Evolutionary conservation across 1,139 yeast genomes (phyloP).

Genomic region (Saccharomyces hybrid): DNA sequence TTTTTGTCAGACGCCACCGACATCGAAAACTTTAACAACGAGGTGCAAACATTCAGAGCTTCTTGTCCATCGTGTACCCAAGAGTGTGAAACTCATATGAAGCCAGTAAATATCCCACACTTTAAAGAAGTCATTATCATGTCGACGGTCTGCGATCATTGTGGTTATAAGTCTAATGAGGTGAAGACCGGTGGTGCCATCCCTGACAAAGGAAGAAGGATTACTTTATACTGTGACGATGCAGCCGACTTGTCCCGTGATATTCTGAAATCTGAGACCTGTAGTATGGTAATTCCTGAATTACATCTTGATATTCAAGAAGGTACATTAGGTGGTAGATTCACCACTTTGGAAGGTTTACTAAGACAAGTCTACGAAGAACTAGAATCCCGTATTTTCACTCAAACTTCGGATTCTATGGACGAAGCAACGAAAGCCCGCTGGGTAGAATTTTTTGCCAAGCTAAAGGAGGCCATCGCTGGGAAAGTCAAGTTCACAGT

Average conservation of each 20-base stretch:
- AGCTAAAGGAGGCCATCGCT: constrained; percentile 69
- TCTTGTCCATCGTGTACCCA: constrained; percentile 81
- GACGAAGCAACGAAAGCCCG: constrained; percentile 62
- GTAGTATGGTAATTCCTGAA: constrained; percentile 82
- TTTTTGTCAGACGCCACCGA: constrained; percentile 64
- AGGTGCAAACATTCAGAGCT: constrained; percentile 88
- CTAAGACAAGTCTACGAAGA: constrained; percentile 85
- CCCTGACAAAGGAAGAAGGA: constrained; percentile 74
- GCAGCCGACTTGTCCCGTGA: constrained; percentile 93
- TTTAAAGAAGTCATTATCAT: constrained; percentile 94
- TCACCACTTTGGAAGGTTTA: constrained; percentile 93
- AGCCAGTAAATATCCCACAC: constrained; percentile 92
- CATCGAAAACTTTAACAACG: constrained; percentile 76
- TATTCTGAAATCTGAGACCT: constrained; percentile 88
- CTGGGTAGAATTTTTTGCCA: constrained; percentile 75
- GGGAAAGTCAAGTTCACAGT: constrained; percentile 83
- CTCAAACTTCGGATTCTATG: constrained; percentile 89
- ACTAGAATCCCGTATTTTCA: constrained; percentile 74
- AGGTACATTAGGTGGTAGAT: constrained; percentile 96
- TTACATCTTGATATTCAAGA: constrained; percentile 84
- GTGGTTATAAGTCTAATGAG: constrained; percentile 96
- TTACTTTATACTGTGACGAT: constrained; percentile 72
- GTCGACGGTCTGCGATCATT: constrained; percentile 87
- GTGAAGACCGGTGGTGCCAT: constrained; percentile 98
- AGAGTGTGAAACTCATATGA: constrained; percentile 89